Base-by-base conservation (phyloP, 177 flowering plant species). In the Tripterygium wilfordii region DNA sequence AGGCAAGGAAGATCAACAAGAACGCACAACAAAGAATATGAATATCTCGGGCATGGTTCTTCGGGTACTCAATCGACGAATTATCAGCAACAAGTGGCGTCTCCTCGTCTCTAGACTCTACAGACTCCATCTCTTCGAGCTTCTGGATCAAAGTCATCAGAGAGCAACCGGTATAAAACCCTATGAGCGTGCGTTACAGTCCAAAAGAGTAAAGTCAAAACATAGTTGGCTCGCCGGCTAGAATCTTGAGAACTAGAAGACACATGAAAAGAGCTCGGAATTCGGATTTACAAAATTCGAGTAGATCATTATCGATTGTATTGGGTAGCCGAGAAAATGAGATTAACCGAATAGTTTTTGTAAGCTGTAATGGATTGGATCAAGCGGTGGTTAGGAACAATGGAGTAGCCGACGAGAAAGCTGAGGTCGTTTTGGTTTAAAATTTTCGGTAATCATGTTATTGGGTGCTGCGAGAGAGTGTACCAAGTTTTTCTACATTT, bases 21-120 rank as follows among this genome's bases (percentile, higher is more conserved):
- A 92, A 88, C 6, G 94, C 79, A 30, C 49, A 66, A 67, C 95
- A 80, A 49, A 92, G 62, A 9, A 92, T 63, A 53, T 88, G 87
- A 58, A 84, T 77, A 60, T 92, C 95, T 57, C 80, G 74, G 0
- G 73, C 45, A 29, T 79, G 71, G 58, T 60, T 80, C 31, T 23
- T 61, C 6, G 40, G 51, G 18, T 53, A 9, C 36, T 37, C 23
- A 6, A 14, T 20, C 20, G 46, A 21, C 42, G 33, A 45, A 22
- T 42, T 52, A 27, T 49, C 57, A 16, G 12, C 68, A 29, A 78
- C 64, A 3, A 81, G 53, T 0, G 68, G 74, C 1, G 61, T 36
- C 42, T 72, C 92, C 27, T 83, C 91, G 43, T 76, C 74, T 8
- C 41, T 60, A 29, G 58, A 21, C 19, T 42, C 60, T 1, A 41